A percentile compares a stretch with the other conserved stretches of the same genome.
These are phyloP conservation scores for Fraxinus anomala DNA, from an alignment of 257 asterid genomes.

Conservation along the genomic window DNA sequence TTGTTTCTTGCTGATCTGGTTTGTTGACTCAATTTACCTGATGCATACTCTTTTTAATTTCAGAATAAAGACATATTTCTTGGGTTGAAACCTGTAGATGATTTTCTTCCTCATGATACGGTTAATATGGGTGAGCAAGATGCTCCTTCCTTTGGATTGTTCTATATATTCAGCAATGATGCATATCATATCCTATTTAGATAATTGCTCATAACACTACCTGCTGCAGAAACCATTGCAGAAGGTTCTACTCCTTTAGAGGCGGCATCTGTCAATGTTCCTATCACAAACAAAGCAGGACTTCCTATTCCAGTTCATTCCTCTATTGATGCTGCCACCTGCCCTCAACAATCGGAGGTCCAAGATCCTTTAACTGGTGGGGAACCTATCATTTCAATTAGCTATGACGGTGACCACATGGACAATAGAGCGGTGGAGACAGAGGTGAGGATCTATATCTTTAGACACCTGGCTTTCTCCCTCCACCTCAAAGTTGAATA, in stretches of 20 bases:
- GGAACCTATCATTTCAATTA: constrained; percentile 41
- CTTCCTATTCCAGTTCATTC: constrained; percentile 30
- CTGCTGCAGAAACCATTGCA: constrained; percentile 27
- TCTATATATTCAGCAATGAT: constrained; percentile 15
- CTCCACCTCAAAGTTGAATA: constrained; percentile 4
- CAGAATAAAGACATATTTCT: constrained; percentile 51
- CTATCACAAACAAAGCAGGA: constrained; percentile 30
- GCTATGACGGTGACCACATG: constrained; percentile 30
- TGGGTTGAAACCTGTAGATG: constrained; percentile 51
- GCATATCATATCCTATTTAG: not conserved
- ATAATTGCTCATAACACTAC: not conserved
- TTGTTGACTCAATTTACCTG: constrained; percentile 23
- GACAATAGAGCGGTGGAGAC: constrained; percentile 30
- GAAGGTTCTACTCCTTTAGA: constrained; percentile 38
- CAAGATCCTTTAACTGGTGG: constrained; percentile 39
- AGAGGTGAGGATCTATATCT: constrained; percentile 37
- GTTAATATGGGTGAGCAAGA: constrained; percentile 38
- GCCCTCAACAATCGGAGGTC: constrained; percentile 37
- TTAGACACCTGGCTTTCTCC: constrained; percentile 32
- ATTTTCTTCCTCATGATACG: constrained; percentile 40
- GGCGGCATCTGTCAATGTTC: constrained; percentile 24
- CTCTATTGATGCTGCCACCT: constrained; percentile 30
- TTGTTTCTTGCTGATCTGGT: constrained; percentile 15
- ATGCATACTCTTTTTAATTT: constrained; percentile 20
- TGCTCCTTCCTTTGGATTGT: constrained; percentile 14